Conservation (phyloP, 2,329 filamentous ascomycete species). For the Talaromyces funiculosus region DNA sequence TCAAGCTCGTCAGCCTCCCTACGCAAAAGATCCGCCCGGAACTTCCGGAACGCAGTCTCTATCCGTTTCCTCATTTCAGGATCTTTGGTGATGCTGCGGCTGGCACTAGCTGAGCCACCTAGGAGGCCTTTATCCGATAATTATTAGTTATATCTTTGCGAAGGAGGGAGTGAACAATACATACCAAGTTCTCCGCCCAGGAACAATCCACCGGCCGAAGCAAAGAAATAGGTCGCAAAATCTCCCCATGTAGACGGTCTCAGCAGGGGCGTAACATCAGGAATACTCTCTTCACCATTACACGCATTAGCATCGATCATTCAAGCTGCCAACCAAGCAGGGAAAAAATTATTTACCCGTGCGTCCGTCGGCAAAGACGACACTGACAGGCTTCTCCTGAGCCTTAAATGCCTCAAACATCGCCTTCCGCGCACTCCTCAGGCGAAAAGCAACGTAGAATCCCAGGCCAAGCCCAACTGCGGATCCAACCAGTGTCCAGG, state of each 20-base stretch:
- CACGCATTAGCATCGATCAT: not conserved
- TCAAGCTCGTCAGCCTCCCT: conserved; percentile 55
- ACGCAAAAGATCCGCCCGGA: conserved; percentile 58
- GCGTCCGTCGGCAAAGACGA: conserved; percentile 58
- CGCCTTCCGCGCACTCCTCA: conserved; percentile 51
- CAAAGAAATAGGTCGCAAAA: conserved; percentile 58
- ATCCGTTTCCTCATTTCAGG: conserved; percentile 52
- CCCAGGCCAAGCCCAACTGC: conserved; percentile 56
- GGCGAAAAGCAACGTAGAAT: conserved; percentile 51
- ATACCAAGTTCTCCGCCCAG: conserved; percentile 55
- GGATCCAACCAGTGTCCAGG: conserved; percentile 55
- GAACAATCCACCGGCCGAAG: conserved; percentile 57
- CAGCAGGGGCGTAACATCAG: conserved; percentile 55
- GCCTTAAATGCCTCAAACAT: conserved; percentile 59
- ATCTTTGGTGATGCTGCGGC: conserved; percentile 49
- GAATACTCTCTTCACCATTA: conserved; percentile 49
- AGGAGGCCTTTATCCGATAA: conserved; percentile 43
- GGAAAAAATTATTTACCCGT: conserved; percentile 39
- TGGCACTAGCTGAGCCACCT: conserved; percentile 51
- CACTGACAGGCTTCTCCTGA: conserved; percentile 55
- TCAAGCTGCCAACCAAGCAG: not conserved
- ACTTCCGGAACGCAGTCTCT: conserved; percentile 58
- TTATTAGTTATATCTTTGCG: not conserved
- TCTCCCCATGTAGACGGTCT: conserved; percentile 56
- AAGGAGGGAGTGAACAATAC: not conserved